Percentiles rank a stretch among this genome's conserved stretches.
Conservation (phyloP, 345 rosid species). For the Lagerstroemia speciosa region DNA sequence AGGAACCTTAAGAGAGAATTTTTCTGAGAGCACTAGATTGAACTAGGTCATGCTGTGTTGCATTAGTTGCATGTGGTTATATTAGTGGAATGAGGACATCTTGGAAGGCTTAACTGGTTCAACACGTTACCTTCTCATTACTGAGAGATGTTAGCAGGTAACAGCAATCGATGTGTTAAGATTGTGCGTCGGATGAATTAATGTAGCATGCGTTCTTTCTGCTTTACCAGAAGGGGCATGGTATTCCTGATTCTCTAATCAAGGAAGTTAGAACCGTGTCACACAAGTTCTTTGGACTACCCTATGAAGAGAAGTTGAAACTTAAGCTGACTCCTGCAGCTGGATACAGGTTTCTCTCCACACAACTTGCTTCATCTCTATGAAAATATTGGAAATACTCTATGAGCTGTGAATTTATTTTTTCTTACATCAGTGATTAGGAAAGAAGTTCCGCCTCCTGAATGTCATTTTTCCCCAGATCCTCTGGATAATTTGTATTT, state of each 20-base stretch:
- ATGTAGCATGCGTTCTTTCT: not conserved
- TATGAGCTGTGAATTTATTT: not conserved
- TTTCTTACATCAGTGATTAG: not conserved
- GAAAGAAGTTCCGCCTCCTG: not conserved
- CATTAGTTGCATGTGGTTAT: not conserved
- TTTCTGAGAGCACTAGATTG: not conserved
- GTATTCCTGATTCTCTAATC: slow-evolving; percentile 51
- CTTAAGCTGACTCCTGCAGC: slow-evolving; percentile 59
- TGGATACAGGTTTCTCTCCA: slow-evolving; percentile 59
- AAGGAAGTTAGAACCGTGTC: slow-evolving; percentile 38
- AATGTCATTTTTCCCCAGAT: not conserved
- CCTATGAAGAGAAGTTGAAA: slow-evolving; percentile 56
- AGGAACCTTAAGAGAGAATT: not conserved
- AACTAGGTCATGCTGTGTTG: not conserved
- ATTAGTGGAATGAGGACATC: not conserved
- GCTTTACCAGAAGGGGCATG: slow-evolving; percentile 63
- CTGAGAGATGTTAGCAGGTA: not conserved
- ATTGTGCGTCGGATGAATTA: not conserved
- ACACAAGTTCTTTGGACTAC: slow-evolving; percentile 46
- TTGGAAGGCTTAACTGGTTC: not conserved
- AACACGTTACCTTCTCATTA: not conserved
- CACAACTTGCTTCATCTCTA: not conserved
- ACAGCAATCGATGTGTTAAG: not conserved
- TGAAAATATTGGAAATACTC: not conserved
- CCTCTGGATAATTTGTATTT: not conserved